Conservation (phyloP, 176 grass and related monocot species). For the Oryza glaberrima region DNA sequence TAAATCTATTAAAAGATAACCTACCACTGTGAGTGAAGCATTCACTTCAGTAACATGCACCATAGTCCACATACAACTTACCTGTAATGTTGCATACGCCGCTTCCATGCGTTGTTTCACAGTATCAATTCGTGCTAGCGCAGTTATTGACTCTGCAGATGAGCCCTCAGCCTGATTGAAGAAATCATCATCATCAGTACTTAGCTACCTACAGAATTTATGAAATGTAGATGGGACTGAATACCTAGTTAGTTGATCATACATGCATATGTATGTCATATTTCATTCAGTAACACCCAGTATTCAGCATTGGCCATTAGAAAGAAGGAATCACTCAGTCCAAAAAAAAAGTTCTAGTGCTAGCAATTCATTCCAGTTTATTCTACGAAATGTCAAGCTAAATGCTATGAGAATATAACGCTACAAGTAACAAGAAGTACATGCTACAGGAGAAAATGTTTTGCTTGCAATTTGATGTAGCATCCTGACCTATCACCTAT, state of each 20-base stretch:
- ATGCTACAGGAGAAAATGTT: not conserved
- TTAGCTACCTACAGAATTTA: not conserved
- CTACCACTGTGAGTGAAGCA: conserved; percentile 19
- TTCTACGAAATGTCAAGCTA: not conserved
- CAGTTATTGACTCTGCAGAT: conserved; percentile 93
- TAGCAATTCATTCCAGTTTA: not conserved
- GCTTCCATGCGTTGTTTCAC: conserved; percentile 98
- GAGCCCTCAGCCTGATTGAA: conserved; percentile 85
- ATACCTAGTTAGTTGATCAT: not conserved
- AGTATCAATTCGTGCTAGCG: conserved; percentile 85
- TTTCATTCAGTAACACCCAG: not conserved
- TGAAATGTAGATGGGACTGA: not conserved
- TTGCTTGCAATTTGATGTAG: not conserved
- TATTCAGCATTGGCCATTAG: not conserved
- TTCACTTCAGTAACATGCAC: conserved; percentile 9
- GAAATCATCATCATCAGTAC: conserved; percentile 25
- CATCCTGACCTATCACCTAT: not conserved
- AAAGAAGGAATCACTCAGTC: not conserved
- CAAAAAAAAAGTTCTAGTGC: not conserved
- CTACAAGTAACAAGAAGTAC: not conserved
- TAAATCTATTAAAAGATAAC: conserved; percentile 29
- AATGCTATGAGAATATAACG: not conserved
- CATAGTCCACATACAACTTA: conserved; percentile 32
- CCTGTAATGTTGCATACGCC: conserved; percentile 92
- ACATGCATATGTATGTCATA: not conserved